Evolutionary conservation across 2,329 filamentous ascomycete genomes (phyloP).

Genomic region (Moelleriella libera): DNA sequence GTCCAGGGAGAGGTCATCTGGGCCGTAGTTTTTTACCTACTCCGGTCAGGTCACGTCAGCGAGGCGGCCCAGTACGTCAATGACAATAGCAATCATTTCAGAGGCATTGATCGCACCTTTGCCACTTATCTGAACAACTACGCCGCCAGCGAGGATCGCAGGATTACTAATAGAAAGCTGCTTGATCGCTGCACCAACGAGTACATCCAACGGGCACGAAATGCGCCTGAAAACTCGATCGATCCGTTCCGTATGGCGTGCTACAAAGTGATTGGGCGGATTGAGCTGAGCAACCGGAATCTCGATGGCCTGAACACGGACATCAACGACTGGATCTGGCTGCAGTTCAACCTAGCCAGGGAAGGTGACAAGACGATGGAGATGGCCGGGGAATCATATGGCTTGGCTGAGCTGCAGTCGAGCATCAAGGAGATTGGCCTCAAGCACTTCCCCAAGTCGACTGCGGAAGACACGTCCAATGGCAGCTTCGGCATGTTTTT

Average conservation of each 20-base stretch:
- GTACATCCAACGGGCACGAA: constrained; percentile 71
- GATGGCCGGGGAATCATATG: constrained; percentile 52
- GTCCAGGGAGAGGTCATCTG: constrained; percentile 76
- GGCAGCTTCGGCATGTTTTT: constrained; percentile 84
- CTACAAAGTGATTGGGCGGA: constrained; percentile 90
- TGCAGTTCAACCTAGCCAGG: constrained; percentile 55
- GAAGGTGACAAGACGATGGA: constrained; percentile 50
- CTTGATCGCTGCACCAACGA: constrained; percentile 83
- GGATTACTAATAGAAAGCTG: constrained; percentile 57
- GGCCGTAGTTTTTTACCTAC: constrained; percentile 85
- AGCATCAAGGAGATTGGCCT: constrained; percentile 81
- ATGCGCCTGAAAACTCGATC: constrained; percentile 72
- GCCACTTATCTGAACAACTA: constrained; percentile 78
- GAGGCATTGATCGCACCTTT: constrained; percentile 83
- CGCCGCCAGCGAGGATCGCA: constrained; percentile 59
- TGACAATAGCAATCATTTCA: constrained; percentile 65
- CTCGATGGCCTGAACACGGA: constrained; percentile 49
- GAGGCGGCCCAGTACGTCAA: constrained; percentile 83
- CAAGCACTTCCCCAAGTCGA: constrained; percentile 75
- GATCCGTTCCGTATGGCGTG: constrained; percentile 95
- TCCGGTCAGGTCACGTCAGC: constrained; percentile 69
- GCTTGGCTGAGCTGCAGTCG: constrained; percentile 54
- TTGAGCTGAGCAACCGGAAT: constrained; percentile 50
- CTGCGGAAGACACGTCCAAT: constrained; percentile 57
- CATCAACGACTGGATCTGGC: constrained; percentile 59